phyloP scores from a whole-genome alignment of 1,284 basidiomycete species.

The Chondrostereum purpureum region DNA sequence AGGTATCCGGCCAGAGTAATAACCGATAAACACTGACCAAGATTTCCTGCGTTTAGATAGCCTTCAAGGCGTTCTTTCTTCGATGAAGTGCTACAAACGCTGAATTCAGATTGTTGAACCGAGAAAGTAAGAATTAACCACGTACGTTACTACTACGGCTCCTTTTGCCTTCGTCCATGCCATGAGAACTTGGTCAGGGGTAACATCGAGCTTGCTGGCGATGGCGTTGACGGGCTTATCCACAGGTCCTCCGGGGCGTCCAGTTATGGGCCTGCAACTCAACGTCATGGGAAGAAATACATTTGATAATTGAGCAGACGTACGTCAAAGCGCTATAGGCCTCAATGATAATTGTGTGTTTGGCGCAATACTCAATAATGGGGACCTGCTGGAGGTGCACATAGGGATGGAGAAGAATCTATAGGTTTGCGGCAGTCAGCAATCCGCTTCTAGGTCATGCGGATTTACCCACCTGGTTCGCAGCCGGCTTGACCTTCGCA shows the following conservation, averaged over 20 bases:
- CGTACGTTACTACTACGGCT: conserved; percentile 59
- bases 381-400: conserved; percentile 50
- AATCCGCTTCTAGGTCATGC: background rate
- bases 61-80: conserved; percentile 15
- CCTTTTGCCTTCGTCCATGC: conserved; percentile 64
- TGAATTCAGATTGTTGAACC: background rate
- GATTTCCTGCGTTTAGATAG: conserved; percentile 14
- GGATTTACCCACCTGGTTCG: conserved; percentile 63
- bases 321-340: conserved; percentile 64
- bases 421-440: background rate
- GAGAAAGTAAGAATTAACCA: conserved; percentile 5
- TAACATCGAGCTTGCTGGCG: conserved; percentile 46
- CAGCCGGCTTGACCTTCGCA: conserved; percentile 56
- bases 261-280: conserved; percentile 50
- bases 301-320: conserved; percentile 14
- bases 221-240: conserved; percentile 55
- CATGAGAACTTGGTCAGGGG: conserved; percentile 62
- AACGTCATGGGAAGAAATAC: background rate
- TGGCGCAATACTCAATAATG: conserved; percentile 48
- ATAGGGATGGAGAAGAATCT: conserved; percentile 68
- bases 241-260: conserved; percentile 56
- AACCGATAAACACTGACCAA: conserved; percentile 7
- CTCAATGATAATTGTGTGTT: conserved; percentile 60
- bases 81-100: conserved; percentile 12
- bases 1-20: background rate